Evolutionary conservation across 1,284 basidiomycete species (phyloP), one percentile per base, ranked within the genome.

Genomic region (Kalmanozyma brasiliensis): DNA sequence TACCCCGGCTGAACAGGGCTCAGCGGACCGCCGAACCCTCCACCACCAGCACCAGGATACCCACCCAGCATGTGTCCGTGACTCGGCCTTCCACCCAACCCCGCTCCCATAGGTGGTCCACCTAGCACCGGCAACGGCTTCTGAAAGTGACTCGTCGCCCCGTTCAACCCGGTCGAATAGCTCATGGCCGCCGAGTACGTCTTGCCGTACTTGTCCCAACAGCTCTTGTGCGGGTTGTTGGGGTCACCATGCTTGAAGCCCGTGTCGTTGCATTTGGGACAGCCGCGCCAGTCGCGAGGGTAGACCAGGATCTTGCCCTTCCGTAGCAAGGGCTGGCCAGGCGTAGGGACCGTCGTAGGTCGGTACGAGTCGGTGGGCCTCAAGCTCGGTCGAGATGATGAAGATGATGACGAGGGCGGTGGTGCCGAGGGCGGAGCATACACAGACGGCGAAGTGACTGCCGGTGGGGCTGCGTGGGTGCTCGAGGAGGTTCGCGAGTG

Each of bases 191-290:
- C 36, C 3, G 56, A 59, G 32, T 59, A 74, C 22, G 46, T 57
- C 32, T 70, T 68, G 16, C 71, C 71, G 34, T 72, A 72, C 52
- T 60, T 59, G 49, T 72, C 68, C 68, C 68, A 72, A 35, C 68
- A 72, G 58, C 52, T 63, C 29, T 58, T 62, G 44, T 64, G 64
- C 29, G 71, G 66, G 30, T 74, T 59, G 47, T 48, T 63, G 26
- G 71, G 71, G 33, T 74, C 71, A 14, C 52, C 55, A n/a, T 67
- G 63, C 37, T 70, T 74, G 60, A 70, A 74, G 16, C 71, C 71
- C 7, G 66, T 74, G 16, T 70, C 64, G 35, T 70, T 46, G 33
- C 71, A 74, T 43, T 74, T 74, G 22, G 60, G 53, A 43, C 71
- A 74, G 8, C 67, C 71, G 5, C 47, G 41, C 67, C 67, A 63